Base-by-base conservation (phyloP, 257 asterid species). In the Solanum appendiculatum region DNA sequence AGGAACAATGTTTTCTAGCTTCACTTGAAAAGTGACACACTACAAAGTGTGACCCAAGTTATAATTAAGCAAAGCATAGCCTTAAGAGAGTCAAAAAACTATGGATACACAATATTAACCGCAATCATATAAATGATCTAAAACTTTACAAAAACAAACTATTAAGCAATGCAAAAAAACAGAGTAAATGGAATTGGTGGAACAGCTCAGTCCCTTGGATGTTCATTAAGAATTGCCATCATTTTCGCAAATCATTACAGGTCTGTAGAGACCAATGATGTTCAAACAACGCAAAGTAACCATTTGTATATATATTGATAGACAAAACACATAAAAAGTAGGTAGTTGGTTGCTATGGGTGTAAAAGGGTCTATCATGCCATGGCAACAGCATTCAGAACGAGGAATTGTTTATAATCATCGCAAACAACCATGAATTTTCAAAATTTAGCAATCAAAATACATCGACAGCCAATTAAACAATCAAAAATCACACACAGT, bases 321-420 rank as follows among this genome's bases (percentile, higher is more conserved):
- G 5, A 48, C 27, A 1, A 10, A 10, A 25, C 54, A 6, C 6
- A 29, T 13, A 16, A 14, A 46, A 46, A 48, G 2, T 15, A 51
- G 16, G n/a, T 18, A 5, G 2, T 42, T 46, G 91, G 90, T 66
- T 80, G 95, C 96, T 93, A 93, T 93, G 96, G 96, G 94, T 93
- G 97, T 91, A 82, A 75, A 89, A 60, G 89, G n/a, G 98, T 94
- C 98, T 93, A 70, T 93, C 98, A 91, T 84, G 95, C 96, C 87
- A 90, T 83, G 88, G 90, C 85, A 87, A 87, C 90, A 84, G 95
- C 93, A 64, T 88, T 94, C 95, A 94, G 95, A 33, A 92, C 93
- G 96, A 92, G 94, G 96, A 94, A 94, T 94, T 92, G 23, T 48
- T 83, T 93, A 93, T 88, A 94, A 94, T 94, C 98, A 93, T 78